A percentile compares a stretch with the other conserved stretches of the same genome.
Evolutionary conservation across 2,329 filamentous ascomycete genomes (phyloP).

Genomic region (Colletotrichum australisinense): DNA sequence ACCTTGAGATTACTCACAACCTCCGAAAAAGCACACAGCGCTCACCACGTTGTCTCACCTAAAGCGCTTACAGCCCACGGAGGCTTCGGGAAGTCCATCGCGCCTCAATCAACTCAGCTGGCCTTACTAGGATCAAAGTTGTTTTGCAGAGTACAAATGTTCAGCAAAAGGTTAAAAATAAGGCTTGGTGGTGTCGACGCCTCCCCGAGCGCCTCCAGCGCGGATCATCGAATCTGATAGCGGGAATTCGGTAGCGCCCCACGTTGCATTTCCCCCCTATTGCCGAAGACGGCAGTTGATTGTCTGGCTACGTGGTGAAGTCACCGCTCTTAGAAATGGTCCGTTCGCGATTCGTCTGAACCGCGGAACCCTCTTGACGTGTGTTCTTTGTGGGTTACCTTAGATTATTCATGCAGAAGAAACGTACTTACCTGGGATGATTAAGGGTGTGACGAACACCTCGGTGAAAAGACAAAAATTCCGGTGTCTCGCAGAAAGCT

Average conservation of each 20-base stretch:
- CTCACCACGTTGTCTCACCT: background rate
- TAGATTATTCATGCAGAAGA: constrained; percentile 14
- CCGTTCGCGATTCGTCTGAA: constrained; percentile 9
- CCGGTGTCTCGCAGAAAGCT: constrained; percentile 24
- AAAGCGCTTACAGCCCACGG: background rate
- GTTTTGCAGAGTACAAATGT: background rate
- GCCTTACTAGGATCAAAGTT: background rate
- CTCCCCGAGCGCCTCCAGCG: background rate
- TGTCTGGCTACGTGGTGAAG: background rate
- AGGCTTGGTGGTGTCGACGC: background rate
- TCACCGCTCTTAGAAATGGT: background rate
- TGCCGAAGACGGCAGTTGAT: constrained; percentile 8
- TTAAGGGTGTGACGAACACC: background rate
- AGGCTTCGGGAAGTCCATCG: background rate
- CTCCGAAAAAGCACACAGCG: background rate
- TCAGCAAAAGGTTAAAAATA: background rate
- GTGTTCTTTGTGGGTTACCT: background rate
- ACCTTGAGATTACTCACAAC: background rate
- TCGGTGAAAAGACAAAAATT: background rate
- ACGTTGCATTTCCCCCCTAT: background rate
- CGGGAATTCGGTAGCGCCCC: background rate
- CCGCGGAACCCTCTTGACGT: background rate
- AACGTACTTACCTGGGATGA: background rate
- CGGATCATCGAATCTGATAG: background rate
- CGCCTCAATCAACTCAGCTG: background rate